These are phyloP conservation scores for Scheffersomyces illinoinensis DNA, from an alignment of 1,139 yeast species.

Conservation along the genomic window DNA sequence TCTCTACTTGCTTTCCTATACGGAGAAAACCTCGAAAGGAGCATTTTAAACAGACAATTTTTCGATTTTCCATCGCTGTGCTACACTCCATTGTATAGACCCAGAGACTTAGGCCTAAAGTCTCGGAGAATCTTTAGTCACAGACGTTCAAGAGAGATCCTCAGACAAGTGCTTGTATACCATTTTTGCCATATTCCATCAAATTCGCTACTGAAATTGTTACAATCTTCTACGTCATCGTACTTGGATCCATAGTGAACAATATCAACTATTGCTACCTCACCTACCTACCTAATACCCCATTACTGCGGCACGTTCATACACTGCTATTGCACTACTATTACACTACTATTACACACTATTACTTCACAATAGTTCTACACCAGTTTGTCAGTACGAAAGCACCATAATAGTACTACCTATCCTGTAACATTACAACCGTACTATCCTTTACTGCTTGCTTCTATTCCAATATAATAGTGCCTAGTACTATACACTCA, in stretches of 20 bases:
- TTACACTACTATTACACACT: not conserved
- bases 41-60: not conserved
- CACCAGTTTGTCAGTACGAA: not conserved
- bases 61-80: not conserved
- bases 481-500: not conserved
- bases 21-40: not conserved
- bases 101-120: not conserved
- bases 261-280: not conserved
- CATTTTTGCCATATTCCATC: not conserved
- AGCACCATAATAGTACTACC: not conserved
- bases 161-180: not conserved
- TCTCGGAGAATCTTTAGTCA: not conserved
- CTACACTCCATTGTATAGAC: not conserved
- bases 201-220: not conserved
- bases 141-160: not conserved
- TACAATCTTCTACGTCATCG: not conserved
- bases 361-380: not conserved
- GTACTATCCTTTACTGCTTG: not conserved
- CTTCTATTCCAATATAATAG: not conserved
- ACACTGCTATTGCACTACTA: not conserved
- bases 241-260: not conserved
- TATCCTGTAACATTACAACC: not conserved
- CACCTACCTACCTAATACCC: no score
- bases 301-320: no score
- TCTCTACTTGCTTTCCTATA: not conserved